Evolutionary conservation across 208 protist species (phyloP), one percentile per base, ranked within the genome.

Genomic region (Crithidia expoeki): DNA sequence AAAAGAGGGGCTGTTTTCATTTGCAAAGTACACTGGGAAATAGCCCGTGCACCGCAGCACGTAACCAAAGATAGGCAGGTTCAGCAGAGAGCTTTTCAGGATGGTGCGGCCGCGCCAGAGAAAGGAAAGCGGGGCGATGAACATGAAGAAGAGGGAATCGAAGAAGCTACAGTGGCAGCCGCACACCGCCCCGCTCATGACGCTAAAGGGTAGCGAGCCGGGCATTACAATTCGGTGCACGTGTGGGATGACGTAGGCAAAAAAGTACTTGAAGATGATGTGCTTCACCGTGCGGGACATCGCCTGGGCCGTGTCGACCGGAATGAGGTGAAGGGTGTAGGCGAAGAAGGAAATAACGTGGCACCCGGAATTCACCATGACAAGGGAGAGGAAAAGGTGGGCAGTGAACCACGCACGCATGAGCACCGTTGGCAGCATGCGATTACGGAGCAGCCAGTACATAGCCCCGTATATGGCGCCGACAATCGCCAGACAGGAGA

Each of bases 151-250:
- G 36, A 93, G 30, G 3, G 81, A 72, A 67, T 94, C 91, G 34
- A 88, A 90, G 75, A 92, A 93, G 66, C 81, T 89, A 30, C 84
- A 81, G 77, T 95, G 90, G 68, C 83, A 85, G 27, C 86, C 74
- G 65, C 84, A 84, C 17, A 92, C 34, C 21, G 68, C 74, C 16
- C 72, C 67, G 2, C 42, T 67, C 46, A 89, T 42, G 16, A 27
- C 64, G 28, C 49, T 66, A 40, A 51, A 81, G 12, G 76, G 72
- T 21, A 90, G 60, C 28, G 84, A 88, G 36, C 83, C 82, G 2
- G 75, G 71, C 80, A 90, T 90, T 64, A 76, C 30, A 57, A 76
- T 61, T 4, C 73, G 21, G 38, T 49, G 76, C 38, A 93, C 77
- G 66, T 93, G 88, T 33, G 79, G 83, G 17, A 79, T 81, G 30